These are phyloP conservation scores for Erodium maritimum DNA, from an alignment of 345 rosid species.

Conservation along the genomic window DNA sequence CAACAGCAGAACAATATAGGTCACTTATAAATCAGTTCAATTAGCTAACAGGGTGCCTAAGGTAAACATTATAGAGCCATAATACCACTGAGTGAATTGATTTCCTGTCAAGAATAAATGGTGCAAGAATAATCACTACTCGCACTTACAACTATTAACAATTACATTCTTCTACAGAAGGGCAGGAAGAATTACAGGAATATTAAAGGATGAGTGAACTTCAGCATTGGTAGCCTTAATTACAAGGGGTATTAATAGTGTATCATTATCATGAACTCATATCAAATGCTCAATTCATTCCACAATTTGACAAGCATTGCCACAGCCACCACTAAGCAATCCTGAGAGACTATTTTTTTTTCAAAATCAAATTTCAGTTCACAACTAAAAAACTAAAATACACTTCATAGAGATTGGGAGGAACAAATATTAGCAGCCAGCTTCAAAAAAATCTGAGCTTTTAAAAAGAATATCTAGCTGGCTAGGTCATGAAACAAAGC, in stretches of 20 bases:
- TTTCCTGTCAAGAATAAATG: not conserved
- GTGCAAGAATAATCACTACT: not conserved
- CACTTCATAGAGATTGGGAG: not conserved
- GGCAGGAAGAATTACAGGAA: too few relatives aligned
- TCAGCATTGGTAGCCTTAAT: not conserved
- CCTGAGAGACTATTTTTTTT: not conserved
- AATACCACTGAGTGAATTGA: not conserved
- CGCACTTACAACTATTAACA: not conserved
- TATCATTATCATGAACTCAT: too few relatives aligned
- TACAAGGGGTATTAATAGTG: not conserved
- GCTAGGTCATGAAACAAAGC: too few relatives aligned
- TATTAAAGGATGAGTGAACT: too few relatives aligned
- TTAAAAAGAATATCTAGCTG: too few relatives aligned
- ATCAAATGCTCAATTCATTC: not conserved
- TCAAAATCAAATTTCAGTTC: too few relatives aligned
- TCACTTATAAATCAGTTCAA: not conserved
- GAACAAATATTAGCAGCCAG: not conserved
- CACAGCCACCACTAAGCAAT: not conserved
- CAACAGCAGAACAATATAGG: slow-evolving; percentile 9
- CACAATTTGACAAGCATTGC: not conserved
- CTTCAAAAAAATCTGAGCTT: not conserved
- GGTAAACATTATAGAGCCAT: not conserved
- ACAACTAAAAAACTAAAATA: not conserved
- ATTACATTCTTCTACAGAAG: not conserved
- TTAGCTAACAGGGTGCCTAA: not conserved